phyloP scores from a whole-genome alignment of 1,284 basidiomycete genomes.

The Fomitiporia mediterranea region DNA sequence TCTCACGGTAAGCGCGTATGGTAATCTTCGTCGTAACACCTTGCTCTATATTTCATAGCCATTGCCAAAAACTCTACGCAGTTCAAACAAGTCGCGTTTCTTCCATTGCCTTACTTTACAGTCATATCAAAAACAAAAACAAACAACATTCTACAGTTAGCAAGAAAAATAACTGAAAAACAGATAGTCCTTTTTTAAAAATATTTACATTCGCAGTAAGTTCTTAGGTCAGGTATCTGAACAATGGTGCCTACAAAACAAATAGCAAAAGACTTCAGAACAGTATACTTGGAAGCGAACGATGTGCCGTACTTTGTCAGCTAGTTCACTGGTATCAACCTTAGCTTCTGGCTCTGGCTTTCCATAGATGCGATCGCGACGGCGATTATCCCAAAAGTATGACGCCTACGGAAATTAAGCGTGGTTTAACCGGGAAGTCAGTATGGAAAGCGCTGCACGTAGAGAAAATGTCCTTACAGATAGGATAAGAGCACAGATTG shows the following conservation, averaged over 20 bases:
- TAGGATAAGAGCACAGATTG: constrained; percentile 48
- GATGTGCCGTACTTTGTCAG: constrained; percentile 50
- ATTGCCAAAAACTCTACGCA: neutral
- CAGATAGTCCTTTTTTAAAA: neutral
- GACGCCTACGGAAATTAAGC: constrained; percentile 39
- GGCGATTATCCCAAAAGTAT: constrained; percentile 57
- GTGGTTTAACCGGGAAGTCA: neutral
- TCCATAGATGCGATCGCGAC: constrained; percentile 52
- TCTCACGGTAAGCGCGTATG: neutral
- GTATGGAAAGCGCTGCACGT: neutral
- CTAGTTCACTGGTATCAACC: constrained; percentile 62
- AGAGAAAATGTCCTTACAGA: constrained; percentile 36
- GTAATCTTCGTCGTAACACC: neutral
- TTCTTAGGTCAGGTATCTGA: constrained; percentile 13
- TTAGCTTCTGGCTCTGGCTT: constrained; percentile 41
- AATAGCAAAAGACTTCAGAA: neutral
- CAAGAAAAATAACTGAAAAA: too few relatives aligned
- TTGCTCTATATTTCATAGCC: neutral
- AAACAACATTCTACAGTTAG: too few relatives aligned
- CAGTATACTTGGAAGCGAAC: neutral
- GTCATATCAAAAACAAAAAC: too few relatives aligned
- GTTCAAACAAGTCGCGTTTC: neutral
- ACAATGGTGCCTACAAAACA: constrained; percentile 7
- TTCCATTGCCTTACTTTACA: neutral
- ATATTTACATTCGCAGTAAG: neutral